Conservation (phyloP, 805 yeast genomes). For the Spathaspora boniae region DNA sequence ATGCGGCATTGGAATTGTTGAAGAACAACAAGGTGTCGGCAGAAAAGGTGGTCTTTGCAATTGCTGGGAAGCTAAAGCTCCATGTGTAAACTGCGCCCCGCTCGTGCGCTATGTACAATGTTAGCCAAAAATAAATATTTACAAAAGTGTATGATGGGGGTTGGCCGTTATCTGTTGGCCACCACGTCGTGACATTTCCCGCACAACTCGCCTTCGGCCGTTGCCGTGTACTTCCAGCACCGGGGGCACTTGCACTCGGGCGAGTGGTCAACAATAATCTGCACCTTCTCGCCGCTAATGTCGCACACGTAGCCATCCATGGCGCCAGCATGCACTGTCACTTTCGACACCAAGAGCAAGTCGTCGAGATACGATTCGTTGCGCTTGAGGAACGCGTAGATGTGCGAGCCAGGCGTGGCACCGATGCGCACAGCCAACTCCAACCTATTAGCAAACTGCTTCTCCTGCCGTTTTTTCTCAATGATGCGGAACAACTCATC, state of each 20-base stretch:
- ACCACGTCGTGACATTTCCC: conserved; percentile 52
- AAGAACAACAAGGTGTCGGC: conserved; percentile 38
- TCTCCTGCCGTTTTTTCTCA: conserved; percentile 55
- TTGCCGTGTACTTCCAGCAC: conserved; percentile 82
- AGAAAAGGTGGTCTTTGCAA: conserved; percentile 43
- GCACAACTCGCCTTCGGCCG: conserved; percentile 54
- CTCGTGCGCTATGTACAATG: too few relatives aligned
- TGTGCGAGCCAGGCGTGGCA: background rate
- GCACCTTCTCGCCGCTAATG: background rate
- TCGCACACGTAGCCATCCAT: conserved; percentile 13
- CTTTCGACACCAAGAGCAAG: conserved; percentile 65
- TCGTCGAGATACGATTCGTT: conserved; percentile 29
- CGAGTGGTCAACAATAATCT: conserved; percentile 41
- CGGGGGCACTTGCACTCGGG: conserved; percentile 73
- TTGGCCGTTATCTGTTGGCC: conserved; percentile 1
- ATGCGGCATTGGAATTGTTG: conserved; percentile 36
- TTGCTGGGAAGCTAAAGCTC: too few relatives aligned
- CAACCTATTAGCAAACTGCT: conserved; percentile 53
- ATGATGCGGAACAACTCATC: conserved; percentile 47
- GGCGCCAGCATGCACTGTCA: conserved; percentile 21
- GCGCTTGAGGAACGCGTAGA: conserved; percentile 12
- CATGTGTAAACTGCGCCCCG: too few relatives aligned
- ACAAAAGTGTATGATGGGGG: too few relatives aligned
- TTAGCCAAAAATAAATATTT: background rate
- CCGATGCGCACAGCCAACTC: conserved; percentile 45